Conservation (phyloP, 305 asterid species). For the Plantago coronopus region DNA sequence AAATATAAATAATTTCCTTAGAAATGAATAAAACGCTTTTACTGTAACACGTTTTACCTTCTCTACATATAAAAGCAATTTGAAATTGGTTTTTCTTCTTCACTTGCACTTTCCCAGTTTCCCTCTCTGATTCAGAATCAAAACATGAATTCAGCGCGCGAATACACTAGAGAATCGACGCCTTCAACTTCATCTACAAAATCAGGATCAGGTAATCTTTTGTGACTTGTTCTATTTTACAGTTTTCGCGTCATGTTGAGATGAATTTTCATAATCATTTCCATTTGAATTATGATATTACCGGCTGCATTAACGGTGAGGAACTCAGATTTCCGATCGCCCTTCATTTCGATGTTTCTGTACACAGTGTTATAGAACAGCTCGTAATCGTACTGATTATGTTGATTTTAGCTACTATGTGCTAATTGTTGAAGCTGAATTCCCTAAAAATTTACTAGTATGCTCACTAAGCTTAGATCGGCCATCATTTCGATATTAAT, state of each 20-base stretch:
- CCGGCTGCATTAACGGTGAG: too few species aligned
- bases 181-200: constrained; percentile 32
- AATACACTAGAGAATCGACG: constrained; percentile 34
- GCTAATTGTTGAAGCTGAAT: too few species aligned
- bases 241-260: background rate
- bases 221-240: background rate
- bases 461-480: too few species aligned
- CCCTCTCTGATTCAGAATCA: background rate
- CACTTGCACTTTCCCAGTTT: background rate
- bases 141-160: constrained; percentile 30
- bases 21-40: background rate
- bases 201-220: constrained; percentile 22
- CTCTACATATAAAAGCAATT: background rate
- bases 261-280: background rate
- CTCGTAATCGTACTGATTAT: too few species aligned
- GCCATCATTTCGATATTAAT: too few species aligned
- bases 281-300: too few species aligned
- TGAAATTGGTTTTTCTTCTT: background rate
- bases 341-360: too few species aligned
- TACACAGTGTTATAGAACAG: too few species aligned
- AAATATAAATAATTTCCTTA: background rate
- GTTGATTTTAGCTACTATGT: too few species aligned
- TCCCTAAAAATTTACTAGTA: too few species aligned
- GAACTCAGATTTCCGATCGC: too few species aligned
- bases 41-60: background rate